A percentile compares a stretch with the other conserved stretches of the same genome.
Evolutionary conservation across 2,329 filamentous ascomycete genomes (phyloP).

Genomic region (Fusarium pseudograminearum): DNA sequence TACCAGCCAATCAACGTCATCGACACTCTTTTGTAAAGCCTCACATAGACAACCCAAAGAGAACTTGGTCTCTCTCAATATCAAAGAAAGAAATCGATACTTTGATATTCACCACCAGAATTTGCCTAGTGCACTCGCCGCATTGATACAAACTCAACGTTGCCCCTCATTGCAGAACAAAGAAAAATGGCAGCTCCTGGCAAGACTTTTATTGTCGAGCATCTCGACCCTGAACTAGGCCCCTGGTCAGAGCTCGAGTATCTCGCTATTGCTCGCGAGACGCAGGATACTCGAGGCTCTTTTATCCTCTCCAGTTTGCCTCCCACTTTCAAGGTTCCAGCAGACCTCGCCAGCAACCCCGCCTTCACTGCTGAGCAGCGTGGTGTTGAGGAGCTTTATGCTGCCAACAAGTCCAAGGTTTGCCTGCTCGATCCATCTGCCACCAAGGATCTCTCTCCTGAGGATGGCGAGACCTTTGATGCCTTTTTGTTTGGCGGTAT

Average conservation of each 20-base stretch:
- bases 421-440: constrained; percentile 92
- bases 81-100: constrained; percentile 4
- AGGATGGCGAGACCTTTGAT: constrained; percentile 86
- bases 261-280: constrained; percentile 85
- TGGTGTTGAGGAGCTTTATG: constrained; percentile 87
- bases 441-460: constrained; percentile 81
- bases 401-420: constrained; percentile 77
- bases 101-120: constrained; percentile 21
- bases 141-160: constrained; percentile 10
- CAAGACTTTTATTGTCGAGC: constrained; percentile 93
- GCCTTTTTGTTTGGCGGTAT: constrained; percentile 97
- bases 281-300: constrained; percentile 70
- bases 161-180: constrained; percentile 30
- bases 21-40: constrained; percentile 25
- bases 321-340: constrained; percentile 72
- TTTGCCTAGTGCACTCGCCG: constrained; percentile 17
- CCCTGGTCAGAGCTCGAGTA: constrained; percentile 97
- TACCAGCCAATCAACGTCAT: constrained; percentile 25
- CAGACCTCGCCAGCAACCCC: constrained; percentile 64
- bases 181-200: constrained; percentile 54
- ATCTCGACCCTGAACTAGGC: constrained; percentile 94
- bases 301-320: constrained; percentile 90
- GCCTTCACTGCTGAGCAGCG: constrained; percentile 78
- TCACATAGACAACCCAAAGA: constrained; percentile 6
- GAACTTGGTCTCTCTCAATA: constrained; percentile 7